These are phyloP conservation scores for Leucocoprinus leucothites DNA, from an alignment of 768 basidiomycete species.

Conservation along the genomic window DNA sequence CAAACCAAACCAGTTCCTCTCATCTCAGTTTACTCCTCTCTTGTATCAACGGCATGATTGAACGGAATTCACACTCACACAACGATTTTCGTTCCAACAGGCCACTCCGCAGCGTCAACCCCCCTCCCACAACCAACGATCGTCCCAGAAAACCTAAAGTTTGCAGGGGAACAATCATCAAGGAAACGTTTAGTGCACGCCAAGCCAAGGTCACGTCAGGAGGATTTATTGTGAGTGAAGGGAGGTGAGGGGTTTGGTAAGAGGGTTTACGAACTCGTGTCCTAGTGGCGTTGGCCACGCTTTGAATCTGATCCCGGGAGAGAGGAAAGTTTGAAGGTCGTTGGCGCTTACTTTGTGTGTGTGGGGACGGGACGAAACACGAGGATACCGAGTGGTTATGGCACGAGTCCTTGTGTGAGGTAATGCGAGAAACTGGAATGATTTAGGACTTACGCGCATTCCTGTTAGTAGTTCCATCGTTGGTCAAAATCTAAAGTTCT, in stretches of 20 bases:
- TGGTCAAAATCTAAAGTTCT: too few relatives aligned
- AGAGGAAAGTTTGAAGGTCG: conserved; percentile 3
- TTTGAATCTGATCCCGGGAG: background rate
- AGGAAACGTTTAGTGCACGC: background rate
- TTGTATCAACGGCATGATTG: too few relatives aligned
- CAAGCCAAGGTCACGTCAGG: too few relatives aligned
- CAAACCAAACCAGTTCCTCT: background rate
- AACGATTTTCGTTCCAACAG: conserved; percentile 30
- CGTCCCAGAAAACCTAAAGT: conserved; percentile 31
- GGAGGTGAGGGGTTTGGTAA: background rate
- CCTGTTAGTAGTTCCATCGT: background rate
- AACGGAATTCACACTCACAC: conserved; percentile 21
- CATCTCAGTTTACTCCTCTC: background rate
- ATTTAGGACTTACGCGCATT: background rate
- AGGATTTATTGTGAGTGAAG: background rate
- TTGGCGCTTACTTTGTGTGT: conserved; percentile 1
- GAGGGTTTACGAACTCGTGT: conserved; percentile 4
- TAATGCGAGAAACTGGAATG: background rate
- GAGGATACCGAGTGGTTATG: too few relatives aligned
- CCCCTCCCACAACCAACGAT: conserved; percentile 30
- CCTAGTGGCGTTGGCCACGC: conserved; percentile 6
- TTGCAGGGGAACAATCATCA: background rate
- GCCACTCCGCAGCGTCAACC: conserved; percentile 28
- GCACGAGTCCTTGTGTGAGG: background rate
- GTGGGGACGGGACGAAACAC: too few relatives aligned